Base-by-base conservation (phyloP, 2,329 filamentous ascomycete species). In the Amesomyces nigricolor region DNA sequence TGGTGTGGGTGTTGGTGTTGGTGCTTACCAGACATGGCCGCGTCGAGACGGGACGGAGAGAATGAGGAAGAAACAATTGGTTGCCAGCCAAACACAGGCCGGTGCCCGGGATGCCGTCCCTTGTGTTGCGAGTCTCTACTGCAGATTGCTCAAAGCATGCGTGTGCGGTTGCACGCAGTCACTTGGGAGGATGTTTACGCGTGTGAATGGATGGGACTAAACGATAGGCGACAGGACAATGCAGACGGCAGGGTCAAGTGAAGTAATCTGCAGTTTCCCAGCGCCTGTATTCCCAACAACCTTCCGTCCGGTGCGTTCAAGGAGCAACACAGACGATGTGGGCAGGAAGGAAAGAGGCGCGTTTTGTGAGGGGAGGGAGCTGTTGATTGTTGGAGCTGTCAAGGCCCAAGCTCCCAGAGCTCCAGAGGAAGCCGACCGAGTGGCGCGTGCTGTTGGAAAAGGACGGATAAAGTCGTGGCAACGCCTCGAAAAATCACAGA, bases 21-120 rank as follows among this genome's bases (percentile, higher is more conserved):
- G 17, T 61, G 63, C 64, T 65, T 65, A 65, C 64, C 64, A 59
- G 64, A 65, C 64, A 65, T 65, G 40, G 58, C 54, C 57, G 59
- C 57, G 53, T 54, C 51, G 43, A 45, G 50, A 44, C 39, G 48
- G 51, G 47, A 53, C 29, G 17, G 39, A 53, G 43, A 32, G 35
- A 53, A 45, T 32, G 45, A 39, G 49, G 40, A 30, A 32, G 49
- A 44, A 30, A 32, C 42, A 40, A 54, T 51, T 45, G 59, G 43
- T 49, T 53, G 61, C 46, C 37, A 53, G 58, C 53, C 59, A 51
- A 42, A 26, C n/a, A n/a, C 38, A 38, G 13, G n/a, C 4, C 19
- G 22, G 37, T 38, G 29, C 30, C 46, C 48, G 35, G 47, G 45
- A 26, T 54, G 37, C 45, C 39, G 51, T 54, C 45, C 39, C 54